Conservation (phyloP, 768 basidiomycete genomes). For the Mycena polygramma region DNA sequence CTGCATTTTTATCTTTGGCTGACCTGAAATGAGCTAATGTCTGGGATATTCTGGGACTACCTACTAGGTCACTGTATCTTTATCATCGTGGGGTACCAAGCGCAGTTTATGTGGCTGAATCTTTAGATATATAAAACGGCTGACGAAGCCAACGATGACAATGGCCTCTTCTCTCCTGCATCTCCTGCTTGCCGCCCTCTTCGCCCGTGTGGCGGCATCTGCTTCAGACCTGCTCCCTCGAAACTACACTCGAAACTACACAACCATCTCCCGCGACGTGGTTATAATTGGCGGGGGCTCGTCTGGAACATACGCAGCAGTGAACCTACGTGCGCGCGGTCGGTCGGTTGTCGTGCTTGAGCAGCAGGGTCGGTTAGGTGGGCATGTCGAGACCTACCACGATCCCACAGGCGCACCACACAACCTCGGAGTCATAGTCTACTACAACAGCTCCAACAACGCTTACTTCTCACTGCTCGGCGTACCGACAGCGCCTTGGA, state of each 20-base stretch:
- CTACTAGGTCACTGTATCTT: no score
- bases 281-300: slow-evolving; percentile 23
- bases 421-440: slow-evolving; percentile 12
- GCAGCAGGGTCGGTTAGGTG: slow-evolving; percentile 13
- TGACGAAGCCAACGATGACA: no score
- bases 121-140: no score
- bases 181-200: neutral
- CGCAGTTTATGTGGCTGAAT: no score
- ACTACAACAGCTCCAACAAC: slow-evolving; percentile 26
- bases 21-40: no score
- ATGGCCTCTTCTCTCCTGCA: slow-evolving; percentile 12
- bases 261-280: slow-evolving; percentile 22
- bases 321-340: slow-evolving; percentile 10
- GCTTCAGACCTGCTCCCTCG: neutral
- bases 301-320: slow-evolving; percentile 4
- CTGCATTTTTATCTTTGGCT: no score
- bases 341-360: slow-evolving; percentile 22
- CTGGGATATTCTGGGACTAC: no score
- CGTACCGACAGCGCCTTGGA: neutral
- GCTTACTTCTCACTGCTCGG: slow-evolving; percentile 24
- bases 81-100: no score
- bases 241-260: no score
- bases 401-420: slow-evolving; percentile 11
- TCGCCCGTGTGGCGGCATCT: neutral
- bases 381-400: slow-evolving; percentile 17